A percentile compares a stretch with the other conserved stretches of the same genome.
These are phyloP conservation scores for Cercospora zeae-maydis DNA, from an alignment of 2,329 filamentous ascomycete species.

Conservation along the genomic window DNA sequence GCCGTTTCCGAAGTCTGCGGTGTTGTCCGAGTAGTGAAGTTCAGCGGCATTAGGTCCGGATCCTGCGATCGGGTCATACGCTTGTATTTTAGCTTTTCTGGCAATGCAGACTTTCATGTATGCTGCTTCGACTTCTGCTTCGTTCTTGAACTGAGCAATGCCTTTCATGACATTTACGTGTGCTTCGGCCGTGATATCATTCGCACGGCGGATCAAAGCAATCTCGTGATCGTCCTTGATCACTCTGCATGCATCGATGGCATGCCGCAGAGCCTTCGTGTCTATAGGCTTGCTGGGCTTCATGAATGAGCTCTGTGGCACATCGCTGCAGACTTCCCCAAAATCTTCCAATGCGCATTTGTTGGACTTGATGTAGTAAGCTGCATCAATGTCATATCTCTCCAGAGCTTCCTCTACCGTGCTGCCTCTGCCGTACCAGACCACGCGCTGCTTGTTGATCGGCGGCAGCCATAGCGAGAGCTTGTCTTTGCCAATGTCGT, in stretches of 20 bases:
- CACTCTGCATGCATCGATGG: slow-evolving; percentile 76
- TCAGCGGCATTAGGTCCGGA: slow-evolving; percentile 78
- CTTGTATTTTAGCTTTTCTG: slow-evolving; percentile 69
- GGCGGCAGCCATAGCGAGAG: slow-evolving; percentile 89
- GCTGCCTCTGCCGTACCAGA: slow-evolving; percentile 88
- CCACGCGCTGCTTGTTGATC: slow-evolving; percentile 79
- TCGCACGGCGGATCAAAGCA: slow-evolving; percentile 74
- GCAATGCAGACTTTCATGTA: slow-evolving; percentile 72
- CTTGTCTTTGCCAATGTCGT: slow-evolving; percentile 69
- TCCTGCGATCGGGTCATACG: slow-evolving; percentile 86
- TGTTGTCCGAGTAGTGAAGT: slow-evolving; percentile 81
- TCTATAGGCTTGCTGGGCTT: slow-evolving; percentile 1
- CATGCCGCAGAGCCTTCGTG: slow-evolving; percentile 52
- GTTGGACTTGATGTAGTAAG: slow-evolving; percentile 43
- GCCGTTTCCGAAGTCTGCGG: slow-evolving; percentile 64
- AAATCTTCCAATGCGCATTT: not conserved
- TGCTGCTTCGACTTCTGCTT: slow-evolving; percentile 77
- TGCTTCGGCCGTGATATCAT: slow-evolving; percentile 71
- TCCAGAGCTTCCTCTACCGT: slow-evolving; percentile 69
- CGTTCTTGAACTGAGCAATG: slow-evolving; percentile 63
- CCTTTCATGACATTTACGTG: slow-evolving; percentile 69
- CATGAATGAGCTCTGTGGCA: not conserved
- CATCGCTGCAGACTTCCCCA: not conserved
- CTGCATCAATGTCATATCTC: slow-evolving; percentile 75
- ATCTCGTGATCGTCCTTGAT: slow-evolving; percentile 86